These are phyloP conservation scores for Dothideomycetes sp. DNA, from an alignment of 2,329 filamentous ascomycete species.

Conservation along the genomic window DNA sequence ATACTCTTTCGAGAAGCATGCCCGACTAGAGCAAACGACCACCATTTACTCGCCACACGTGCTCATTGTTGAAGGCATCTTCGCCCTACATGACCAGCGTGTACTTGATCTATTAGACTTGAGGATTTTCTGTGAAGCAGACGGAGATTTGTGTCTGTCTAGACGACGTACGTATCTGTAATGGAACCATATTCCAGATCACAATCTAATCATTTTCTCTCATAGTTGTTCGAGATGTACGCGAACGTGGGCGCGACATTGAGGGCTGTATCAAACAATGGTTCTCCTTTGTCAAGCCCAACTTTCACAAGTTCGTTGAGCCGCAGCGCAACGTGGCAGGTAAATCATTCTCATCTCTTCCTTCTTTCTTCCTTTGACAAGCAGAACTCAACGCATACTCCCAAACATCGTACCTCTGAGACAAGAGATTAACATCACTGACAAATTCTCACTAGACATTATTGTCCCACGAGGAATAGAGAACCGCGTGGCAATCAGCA, in stretches of 20 bases:
- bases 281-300: conserved; percentile 93
- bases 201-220: too few species aligned
- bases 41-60: conserved; percentile 95
- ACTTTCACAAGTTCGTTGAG: conserved; percentile 87
- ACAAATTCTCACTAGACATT: conserved; percentile 50
- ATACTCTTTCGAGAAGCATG: conserved; percentile 91
- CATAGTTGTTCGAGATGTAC: conserved; percentile 73
- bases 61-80: conserved; percentile 87
- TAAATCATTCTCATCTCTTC: conserved; percentile 25
- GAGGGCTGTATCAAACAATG: conserved; percentile 97
- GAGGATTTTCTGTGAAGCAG: conserved; percentile 93
- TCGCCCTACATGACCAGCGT: conserved; percentile 80
- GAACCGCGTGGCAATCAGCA: conserved; percentile 81
- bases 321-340: conserved; percentile 80
- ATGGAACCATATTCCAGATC: too few species aligned
- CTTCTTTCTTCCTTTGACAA: conserved; percentile 2
- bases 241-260: conserved; percentile 79
- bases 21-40: conserved; percentile 65
- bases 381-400: conserved; percentile 24
- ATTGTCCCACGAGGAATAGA: conserved; percentile 93
- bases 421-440: too few species aligned
- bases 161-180: conserved; percentile 74
- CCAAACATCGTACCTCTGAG: too few species aligned
- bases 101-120: conserved; percentile 83
- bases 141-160: conserved; percentile 86